These are phyloP conservation scores for Geotrichum fermentans DNA, from an alignment of 1,139 yeast genomes.

Conservation along the genomic window DNA sequence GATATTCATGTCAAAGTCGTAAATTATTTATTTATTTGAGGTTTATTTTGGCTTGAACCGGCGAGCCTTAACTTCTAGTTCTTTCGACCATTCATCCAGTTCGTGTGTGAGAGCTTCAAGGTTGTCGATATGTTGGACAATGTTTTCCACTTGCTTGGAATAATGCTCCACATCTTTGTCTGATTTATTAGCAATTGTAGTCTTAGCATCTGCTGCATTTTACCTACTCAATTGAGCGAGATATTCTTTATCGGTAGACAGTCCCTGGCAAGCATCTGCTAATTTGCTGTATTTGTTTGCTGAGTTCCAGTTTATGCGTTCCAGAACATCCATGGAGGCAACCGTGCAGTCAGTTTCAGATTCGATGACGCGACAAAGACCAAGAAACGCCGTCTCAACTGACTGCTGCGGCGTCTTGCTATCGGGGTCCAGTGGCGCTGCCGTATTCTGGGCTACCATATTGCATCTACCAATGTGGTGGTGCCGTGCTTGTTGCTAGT, in stretches of 20 bases:
- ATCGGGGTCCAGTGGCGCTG: background rate
- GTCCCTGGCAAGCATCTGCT: constrained; percentile 30
- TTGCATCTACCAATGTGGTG: background rate
- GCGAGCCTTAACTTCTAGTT: constrained; percentile 44
- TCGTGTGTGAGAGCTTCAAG: constrained; percentile 50
- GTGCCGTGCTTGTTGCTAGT: too few species aligned
- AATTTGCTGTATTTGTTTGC: constrained; percentile 31
- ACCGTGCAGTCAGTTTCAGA: constrained; percentile 35
- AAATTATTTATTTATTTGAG: constrained; percentile 18
- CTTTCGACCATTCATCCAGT: constrained; percentile 57
- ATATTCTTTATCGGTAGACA: constrained; percentile 28
- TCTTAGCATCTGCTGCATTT: background rate
- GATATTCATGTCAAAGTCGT: background rate
- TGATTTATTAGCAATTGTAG: constrained; percentile 10
- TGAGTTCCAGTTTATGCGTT: constrained; percentile 34
- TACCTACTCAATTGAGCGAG: constrained; percentile 14
- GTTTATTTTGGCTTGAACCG: constrained; percentile 22
- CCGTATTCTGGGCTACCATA: background rate
- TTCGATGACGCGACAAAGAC: constrained; percentile 30
- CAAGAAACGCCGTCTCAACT: constrained; percentile 22
- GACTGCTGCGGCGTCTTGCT: constrained; percentile 10
- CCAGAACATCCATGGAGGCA: constrained; percentile 34
- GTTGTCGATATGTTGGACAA: constrained; percentile 46
- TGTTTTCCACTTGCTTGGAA: constrained; percentile 37
- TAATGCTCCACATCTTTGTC: constrained; percentile 39